Conservation (phyloP, 768 basidiomycete species). For the Lactarius pseudohatsudake region DNA sequence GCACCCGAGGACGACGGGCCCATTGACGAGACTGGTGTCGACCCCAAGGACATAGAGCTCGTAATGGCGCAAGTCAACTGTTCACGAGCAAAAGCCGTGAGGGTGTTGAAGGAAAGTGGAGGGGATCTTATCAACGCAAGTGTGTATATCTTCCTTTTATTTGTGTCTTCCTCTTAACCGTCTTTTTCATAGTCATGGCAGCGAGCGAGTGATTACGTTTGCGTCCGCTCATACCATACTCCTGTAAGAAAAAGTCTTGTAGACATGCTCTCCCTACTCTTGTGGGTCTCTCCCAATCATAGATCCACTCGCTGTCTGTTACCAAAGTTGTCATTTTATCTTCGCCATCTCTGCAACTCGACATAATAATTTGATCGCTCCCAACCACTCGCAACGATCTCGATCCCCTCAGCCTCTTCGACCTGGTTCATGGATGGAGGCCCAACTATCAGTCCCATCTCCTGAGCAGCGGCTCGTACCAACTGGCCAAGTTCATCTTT, state of each 20-base stretch:
- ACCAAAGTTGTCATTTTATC: neutral
- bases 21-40: conserved; percentile 84
- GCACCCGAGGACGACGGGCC: conserved; percentile 78
- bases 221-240: conserved; percentile 35
- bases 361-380: conserved; percentile 89
- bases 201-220: conserved; percentile 71
- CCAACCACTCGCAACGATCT: conserved; percentile 76
- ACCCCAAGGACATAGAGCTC: conserved; percentile 92
- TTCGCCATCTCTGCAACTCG: conserved; percentile 65
- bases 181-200: conserved; percentile 68
- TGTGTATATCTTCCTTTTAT: conserved; percentile 46
- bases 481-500: conserved; percentile 72
- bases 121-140: conserved; percentile 97
- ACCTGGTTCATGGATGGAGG: conserved; percentile 26
- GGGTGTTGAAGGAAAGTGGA: conserved; percentile 85
- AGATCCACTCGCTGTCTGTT: conserved; percentile 14
- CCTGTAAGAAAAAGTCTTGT: conserved; percentile 15
- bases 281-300: conserved; percentile 1
- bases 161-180: neutral
- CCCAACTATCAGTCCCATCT: conserved; percentile 55
- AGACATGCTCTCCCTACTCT: conserved; percentile 14
- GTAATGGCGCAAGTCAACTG: conserved; percentile 91
- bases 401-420: conserved; percentile 46
- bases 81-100: conserved; percentile 88
- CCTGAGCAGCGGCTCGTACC: conserved; percentile 59